Conservation (phyloP, 768 basidiomycete species). For the Sporobolomyces phaffii region DNA sequence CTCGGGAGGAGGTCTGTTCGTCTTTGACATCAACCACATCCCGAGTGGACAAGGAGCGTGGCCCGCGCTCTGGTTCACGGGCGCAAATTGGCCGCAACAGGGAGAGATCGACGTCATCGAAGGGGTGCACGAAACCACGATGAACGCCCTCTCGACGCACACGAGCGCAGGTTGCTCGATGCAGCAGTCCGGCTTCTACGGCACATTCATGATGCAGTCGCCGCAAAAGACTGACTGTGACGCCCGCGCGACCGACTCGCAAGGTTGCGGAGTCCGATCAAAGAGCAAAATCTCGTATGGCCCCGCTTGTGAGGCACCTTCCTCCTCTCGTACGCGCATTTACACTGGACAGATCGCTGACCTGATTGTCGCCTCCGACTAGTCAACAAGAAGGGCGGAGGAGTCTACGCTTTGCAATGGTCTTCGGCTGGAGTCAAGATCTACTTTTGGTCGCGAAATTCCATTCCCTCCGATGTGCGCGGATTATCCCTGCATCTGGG, state of each 20-base stretch:
- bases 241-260: neutral
- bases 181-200: slow-evolving; percentile 6
- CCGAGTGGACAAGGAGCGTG: slow-evolving; percentile 10
- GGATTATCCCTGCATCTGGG: no score
- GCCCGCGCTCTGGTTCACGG: slow-evolving; percentile 6
- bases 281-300: slow-evolving; percentile 17
- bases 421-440: slow-evolving; percentile 2
- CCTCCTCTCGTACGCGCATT: neutral
- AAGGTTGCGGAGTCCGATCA: slow-evolving; percentile 23
- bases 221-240: slow-evolving; percentile 7
- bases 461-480: slow-evolving; percentile 11
- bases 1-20: slow-evolving; percentile 9
- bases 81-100: slow-evolving; percentile 4
- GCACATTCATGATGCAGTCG: slow-evolving; percentile 19
- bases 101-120: slow-evolving; percentile 27
- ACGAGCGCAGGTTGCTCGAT: slow-evolving; percentile 10
- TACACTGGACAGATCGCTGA: no score
- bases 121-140: slow-evolving; percentile 13
- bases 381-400: slow-evolving; percentile 27
- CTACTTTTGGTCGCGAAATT: slow-evolving; percentile 19
- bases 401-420: slow-evolving; percentile 23
- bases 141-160: slow-evolving; percentile 17
- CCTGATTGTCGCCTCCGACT: no score
- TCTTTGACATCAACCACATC: slow-evolving; percentile 18
- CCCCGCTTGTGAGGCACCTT: neutral